These are phyloP conservation scores for Atkinsonella texensis DNA, from an alignment of 2,329 filamentous ascomycete species.

Conservation along the genomic window DNA sequence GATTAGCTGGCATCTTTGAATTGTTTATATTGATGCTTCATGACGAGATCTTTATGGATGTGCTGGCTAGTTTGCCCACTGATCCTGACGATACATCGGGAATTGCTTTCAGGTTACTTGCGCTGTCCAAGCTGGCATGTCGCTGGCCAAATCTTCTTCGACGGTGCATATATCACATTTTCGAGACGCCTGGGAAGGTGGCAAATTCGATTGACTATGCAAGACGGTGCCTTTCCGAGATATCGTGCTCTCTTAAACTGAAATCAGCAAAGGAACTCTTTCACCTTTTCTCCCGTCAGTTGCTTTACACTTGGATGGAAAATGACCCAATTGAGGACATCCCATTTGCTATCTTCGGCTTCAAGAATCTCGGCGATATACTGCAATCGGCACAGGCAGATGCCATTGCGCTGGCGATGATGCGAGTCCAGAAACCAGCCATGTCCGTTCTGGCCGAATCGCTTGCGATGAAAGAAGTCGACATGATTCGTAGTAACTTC, in stretches of 20 bases:
- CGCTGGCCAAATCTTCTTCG: conserved; percentile 78
- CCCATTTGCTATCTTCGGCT: conserved; percentile 79
- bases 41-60: conserved; percentile 71
- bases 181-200: conserved; percentile 74
- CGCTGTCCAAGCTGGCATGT: conserved; percentile 66
- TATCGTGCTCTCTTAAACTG: conserved; percentile 55
- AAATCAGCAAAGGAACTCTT: conserved; percentile 61
- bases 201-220: conserved; percentile 56
- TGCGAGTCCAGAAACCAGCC: conserved; percentile 61
- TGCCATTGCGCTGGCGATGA: conserved; percentile 65
- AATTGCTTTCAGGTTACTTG: conserved; percentile 70
- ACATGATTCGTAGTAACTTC: conserved; percentile 58
- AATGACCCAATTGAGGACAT: conserved; percentile 54
- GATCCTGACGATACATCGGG: conserved; percentile 64
- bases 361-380: conserved; percentile 54
- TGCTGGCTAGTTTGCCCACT: conserved; percentile 66
- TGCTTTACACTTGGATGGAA: conserved; percentile 85
- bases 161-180: conserved; percentile 83
- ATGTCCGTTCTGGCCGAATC: conserved; percentile 46
- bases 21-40: conserved; percentile 75
- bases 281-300: conserved; percentile 70
- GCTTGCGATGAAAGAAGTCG: conserved; percentile 39
- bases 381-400: conserved; percentile 63
- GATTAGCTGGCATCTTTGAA: conserved; percentile 63
- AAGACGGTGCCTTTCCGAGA: conserved; percentile 52